Base-by-base conservation (phyloP, 805 yeast species). In the Peterozyma xylosa region DNA sequence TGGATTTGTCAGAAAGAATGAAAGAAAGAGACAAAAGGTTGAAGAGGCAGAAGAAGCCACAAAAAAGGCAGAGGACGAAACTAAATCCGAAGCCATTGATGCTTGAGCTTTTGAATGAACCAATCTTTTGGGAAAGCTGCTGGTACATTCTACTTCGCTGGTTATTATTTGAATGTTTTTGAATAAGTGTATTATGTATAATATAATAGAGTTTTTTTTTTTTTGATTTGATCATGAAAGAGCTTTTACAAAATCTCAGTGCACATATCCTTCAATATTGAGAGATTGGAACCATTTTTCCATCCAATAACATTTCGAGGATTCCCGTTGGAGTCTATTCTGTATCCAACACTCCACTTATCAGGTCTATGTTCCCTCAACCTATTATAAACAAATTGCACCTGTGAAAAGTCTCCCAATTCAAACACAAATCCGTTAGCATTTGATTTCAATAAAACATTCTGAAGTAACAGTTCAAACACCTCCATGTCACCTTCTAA, bases 401-500 rank as follows among this genome's bases (percentile, higher is more conserved):
- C 81, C 57, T 90, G 98, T 3, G 58, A 54, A 30, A 50, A 45
- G 45, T 76, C 71, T 0, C 96, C 96, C 5, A 90, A 59, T 57
- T 90, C 98, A 57, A 86, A 85, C 0, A 88, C 76, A 52, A 88
- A 82, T 0, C 73, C 84, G 5, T 63, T 45, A 3, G 86, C 76
- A 0, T 63, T 48, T 2, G 68, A 50, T 1, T 64, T 66, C 0
- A 56, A 15, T 1, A 76, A 62, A 47, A 84, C 65, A 32, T 5
- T 5, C 15, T 64, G 67, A 2, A 60, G 50, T 1, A 81, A 54
- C 33, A 91, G 64, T 1, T 79, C 76, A 59, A 83, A 90, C 54
- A 87, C 86, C 52, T 85, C 90, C 3, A 71, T 50, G 43, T 82
- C 80, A 0, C 96, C 98, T 2, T 85, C 61, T n/a, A 91, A 66